These are phyloP conservation scores for Aspergillus biplanus DNA, from an alignment of 495 filamentous ascomycete species.

Conservation along the genomic window DNA sequence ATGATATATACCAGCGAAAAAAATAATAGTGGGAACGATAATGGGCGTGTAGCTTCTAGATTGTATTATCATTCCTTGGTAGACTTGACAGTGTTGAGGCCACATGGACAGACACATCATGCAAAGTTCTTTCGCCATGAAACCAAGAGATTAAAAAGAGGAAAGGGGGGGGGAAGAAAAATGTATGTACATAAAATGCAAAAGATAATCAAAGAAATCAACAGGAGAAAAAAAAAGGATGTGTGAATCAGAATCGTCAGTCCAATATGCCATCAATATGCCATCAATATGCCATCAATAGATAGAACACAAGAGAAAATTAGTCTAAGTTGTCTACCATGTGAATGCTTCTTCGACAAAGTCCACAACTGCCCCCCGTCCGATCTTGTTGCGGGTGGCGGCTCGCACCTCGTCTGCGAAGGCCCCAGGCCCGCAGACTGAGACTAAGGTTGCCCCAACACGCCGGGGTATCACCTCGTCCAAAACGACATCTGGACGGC, in stretches of 20 bases:
- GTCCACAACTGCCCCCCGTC: constrained; percentile 71
- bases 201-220: constrained; percentile 20
- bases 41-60: no score
- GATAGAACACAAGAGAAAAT: constrained; percentile 7
- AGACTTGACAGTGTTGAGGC: no score
- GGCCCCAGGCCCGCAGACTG: constrained; percentile 86
- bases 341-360: constrained; percentile 97
- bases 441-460: constrained; percentile 81
- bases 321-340: constrained; percentile 52
- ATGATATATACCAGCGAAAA: no score
- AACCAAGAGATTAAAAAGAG: neutral
- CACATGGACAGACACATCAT: no score
- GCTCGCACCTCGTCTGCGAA: constrained; percentile 85
- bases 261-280: no score
- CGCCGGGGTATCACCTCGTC: constrained; percentile 76
- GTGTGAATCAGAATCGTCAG: neutral
- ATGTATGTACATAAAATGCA: constrained; percentile 15
- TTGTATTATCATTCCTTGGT: no score
- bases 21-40: no score
- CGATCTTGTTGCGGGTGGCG: constrained; percentile 68
- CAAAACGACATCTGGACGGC: constrained; percentile 61
- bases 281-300: no score
- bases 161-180: neutral
- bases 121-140: neutral
- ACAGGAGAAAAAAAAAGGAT: constrained; percentile 21